Evolutionary conservation across 179 eudicot species (phyloP).

Genomic region (Spergularia azorica): DNA sequence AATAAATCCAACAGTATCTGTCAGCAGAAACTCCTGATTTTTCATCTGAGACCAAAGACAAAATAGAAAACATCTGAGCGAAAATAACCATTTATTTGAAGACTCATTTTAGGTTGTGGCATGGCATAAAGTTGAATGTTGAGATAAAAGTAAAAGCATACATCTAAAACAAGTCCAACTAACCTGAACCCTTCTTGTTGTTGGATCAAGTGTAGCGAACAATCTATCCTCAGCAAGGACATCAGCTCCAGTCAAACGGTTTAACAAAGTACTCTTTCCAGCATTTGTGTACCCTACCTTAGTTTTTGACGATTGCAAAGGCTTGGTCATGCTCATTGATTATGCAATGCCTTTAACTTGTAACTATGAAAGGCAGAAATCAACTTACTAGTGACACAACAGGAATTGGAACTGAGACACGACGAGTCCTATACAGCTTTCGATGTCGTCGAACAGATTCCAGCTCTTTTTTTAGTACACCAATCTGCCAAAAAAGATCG

Average conservation of each 20-base stretch:
- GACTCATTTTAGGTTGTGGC: constrained; percentile 4
- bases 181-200: constrained; percentile 98
- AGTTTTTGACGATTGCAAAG: constrained; percentile 14
- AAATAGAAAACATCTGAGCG: constrained; percentile 1
- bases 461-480: constrained; percentile 74
- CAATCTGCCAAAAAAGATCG: constrained; percentile 52
- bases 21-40: constrained; percentile 85
- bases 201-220: constrained; percentile 99
- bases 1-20: constrained; percentile 98
- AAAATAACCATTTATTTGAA: not conserved
- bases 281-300: constrained; percentile 99
- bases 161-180: constrained; percentile 25
- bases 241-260: constrained; percentile 86
- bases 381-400: constrained; percentile 88
- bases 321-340: constrained; percentile 9
- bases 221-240: constrained; percentile 96
- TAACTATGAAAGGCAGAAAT: constrained; percentile 10
- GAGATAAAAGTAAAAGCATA: not conserved
- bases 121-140: not conserved
- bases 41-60: constrained; percentile 54
- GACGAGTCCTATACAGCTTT: constrained; percentile 81
- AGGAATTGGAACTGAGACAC: constrained; percentile 87
- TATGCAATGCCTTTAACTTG: not conserved
- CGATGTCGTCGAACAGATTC: constrained; percentile 93
- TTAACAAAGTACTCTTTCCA: constrained; percentile 95